Percentiles rank a stretch among this genome's conserved stretches.
phyloP scores from a whole-genome alignment of 2,329 filamentous ascomycete genomes.

The Fusarium pininemorale region DNA sequence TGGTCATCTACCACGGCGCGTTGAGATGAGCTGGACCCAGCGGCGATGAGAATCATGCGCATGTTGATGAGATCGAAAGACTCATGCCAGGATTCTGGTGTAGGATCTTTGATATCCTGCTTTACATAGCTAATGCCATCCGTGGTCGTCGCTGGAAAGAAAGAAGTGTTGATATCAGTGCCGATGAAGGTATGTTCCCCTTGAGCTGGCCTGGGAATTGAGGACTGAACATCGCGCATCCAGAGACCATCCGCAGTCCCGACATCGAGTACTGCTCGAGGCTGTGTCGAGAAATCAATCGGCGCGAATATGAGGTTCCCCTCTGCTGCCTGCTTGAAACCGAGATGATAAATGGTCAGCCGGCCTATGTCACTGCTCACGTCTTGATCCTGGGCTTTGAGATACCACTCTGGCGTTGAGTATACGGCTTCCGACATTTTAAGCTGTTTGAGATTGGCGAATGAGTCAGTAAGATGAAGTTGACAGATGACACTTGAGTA shows the following conservation, averaged over 20 bases:
- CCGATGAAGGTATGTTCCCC: not conserved
- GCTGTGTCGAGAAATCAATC: not conserved
- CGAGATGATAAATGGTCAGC: constrained; percentile 2
- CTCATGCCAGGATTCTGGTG: not conserved
- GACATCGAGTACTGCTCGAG: not conserved
- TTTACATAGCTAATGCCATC: not conserved
- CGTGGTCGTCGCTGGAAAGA: not conserved
- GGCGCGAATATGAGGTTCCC: not conserved
- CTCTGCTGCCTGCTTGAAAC: not conserved
- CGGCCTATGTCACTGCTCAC: constrained; percentile 8
- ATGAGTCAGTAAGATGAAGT: not conserved
- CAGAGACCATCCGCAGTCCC: constrained; percentile 9
- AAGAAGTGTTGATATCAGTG: constrained; percentile 6
- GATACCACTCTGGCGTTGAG: constrained; percentile 13
- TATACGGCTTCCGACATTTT: not conserved
- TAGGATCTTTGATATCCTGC: not conserved
- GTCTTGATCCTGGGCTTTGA: not conserved
- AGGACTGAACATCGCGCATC: not conserved
- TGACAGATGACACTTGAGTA: fast-evolving
- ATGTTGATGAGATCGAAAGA: constrained; percentile 8
- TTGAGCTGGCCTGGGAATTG: not conserved
- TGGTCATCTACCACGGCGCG: not conserved
- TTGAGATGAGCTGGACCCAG: not conserved
- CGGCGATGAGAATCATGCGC: constrained; percentile 12
- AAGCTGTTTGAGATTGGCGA: fast-evolving